Percentiles rank a stretch among this genome's conserved stretches.
Evolutionary conservation across 2,329 filamentous ascomycete species (phyloP).

Genomic region (Dichotomopilus funicola): DNA sequence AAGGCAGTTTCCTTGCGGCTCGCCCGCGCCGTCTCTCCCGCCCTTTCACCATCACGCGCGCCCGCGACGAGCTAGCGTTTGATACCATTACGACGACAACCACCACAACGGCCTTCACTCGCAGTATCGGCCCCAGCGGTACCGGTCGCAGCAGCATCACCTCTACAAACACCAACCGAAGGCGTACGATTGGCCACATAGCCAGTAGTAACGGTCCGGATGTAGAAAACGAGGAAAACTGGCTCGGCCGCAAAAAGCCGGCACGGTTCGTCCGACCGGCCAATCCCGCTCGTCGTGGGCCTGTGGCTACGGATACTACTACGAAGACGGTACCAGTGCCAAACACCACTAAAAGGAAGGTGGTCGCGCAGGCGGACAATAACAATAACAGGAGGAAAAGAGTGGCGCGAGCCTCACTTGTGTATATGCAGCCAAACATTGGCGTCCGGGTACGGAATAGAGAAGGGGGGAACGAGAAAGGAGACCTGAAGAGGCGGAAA

Average conservation of each 20-base stretch:
- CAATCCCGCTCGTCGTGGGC: neutral
- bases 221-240: neutral
- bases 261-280: slow-evolving; percentile 2
- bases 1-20: slow-evolving; percentile 9
- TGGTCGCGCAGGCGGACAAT: neutral
- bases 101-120: neutral
- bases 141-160: no score
- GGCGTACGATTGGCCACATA: neutral
- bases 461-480: neutral
- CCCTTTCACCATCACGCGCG: slow-evolving; percentile 3
- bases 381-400: neutral
- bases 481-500: neutral
- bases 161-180: no score
- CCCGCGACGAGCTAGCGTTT: slow-evolving; percentile 13
- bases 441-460: neutral
- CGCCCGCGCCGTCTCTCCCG: slow-evolving; percentile 11
- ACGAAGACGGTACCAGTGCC: neutral
- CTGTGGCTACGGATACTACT: neutral
- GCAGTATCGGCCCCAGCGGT: no score
- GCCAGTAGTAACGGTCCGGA: neutral
- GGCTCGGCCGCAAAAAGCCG: slow-evolving; percentile 12
- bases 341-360: no score
- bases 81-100: neutral
- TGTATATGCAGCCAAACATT: slow-evolving; percentile 2
- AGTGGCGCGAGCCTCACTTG: slow-evolving; percentile 9